Base-by-base conservation (phyloP, 2,329 filamentous ascomycete genomes). In the Aspergillus aculeatinus region DNA sequence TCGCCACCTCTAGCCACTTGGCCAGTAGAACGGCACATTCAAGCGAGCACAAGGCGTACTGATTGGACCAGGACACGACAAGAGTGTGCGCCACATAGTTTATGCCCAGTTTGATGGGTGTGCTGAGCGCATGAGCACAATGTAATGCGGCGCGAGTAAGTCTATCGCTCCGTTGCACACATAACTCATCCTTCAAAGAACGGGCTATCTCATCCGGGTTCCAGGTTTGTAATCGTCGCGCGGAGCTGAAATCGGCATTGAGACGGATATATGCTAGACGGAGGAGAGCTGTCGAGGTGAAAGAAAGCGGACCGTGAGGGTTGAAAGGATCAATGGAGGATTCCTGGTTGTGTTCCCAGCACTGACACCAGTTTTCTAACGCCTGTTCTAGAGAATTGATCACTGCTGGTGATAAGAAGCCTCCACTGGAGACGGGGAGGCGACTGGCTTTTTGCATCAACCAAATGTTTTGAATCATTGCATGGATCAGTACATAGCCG, bases 1-100 rank as follows among this genome's bases (percentile, higher is more conserved):
- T 75, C 4, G 70, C 71, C 3, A 66, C 70, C 23, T 75, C 72
- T 1, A 75, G 68, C 73, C 73, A 75, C 50, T 85, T 85, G 14
- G 81, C 81, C 0, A 85, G 69, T 2, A 86, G 70, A 0, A 85
- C 78, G 0, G 82, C 82, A 21, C 82, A 85, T 64, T 86, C 83
- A 0, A 86, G 73, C 1, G 80, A 81, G 4, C 81, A 83, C 0
- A 85, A 73, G 0, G 82, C 82, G 55, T 85, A 83, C n/a, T 84
- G 76, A 2, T 84, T 82, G 4, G 81, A 83, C 83, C 83, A 85
- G 51, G 84, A 81, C 49, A 84, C 82, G 0, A 82, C 81, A 54
- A 85, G 82, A 16, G 81, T 85, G 16, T 81, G 74, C 0, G 82
- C 82, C 0, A 85, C 83, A 14, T 81, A 78, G 55, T 83, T 81